Base-by-base conservation (phyloP, 331 rosid genomes). In the Ulmus americana region DNA sequence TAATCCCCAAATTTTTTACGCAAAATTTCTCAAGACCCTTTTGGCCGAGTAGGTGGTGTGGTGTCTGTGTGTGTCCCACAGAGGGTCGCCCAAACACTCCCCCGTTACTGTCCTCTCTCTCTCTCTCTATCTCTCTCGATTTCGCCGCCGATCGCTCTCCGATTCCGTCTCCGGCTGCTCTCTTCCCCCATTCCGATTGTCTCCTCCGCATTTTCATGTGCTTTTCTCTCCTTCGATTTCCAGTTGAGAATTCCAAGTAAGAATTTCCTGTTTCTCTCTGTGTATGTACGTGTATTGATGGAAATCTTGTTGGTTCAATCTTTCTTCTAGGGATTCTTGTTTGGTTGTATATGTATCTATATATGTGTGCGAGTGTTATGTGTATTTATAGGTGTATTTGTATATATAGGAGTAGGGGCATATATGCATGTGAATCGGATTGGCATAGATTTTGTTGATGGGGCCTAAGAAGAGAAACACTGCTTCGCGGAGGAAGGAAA, bases 391-490 rank as follows among this genome's bases (percentile, higher is more conserved):
- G 35, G 35, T 28, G 2, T 28, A 28, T 28, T 28, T 11, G 3
- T 28, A 28, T 28, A 28, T 13, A n/a, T 46, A 7, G 13, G 16
- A 11, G 18, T 11, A 6, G 13, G 7, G 6, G 60, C 47, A 59
- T 78, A 63, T 79, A 86, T 86, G 96, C 86, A 79, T 79, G 86
- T 71, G 81, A 63, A 63, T 91, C 81, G 56, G 88, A 88, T 82
- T 82, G 70, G 72, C 59, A 60, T 67, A 75, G 79, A 76, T 76
- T 68, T 68, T 61, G 68, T 60, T 47, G 11, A 91, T 91, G 97
- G 96, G 90, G 71, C 83, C 77, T 73, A 91, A 88, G 77, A 91
- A 88, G 90, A 84, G 87, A 81, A 84, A 67, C 75, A 57, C 73
- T 64, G 86, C 81, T 67, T 67, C 84, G 44, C 91, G 95, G 49